Conservation (phyloP, 1,284 basidiomycete species). For the Melampsora americana region DNA sequence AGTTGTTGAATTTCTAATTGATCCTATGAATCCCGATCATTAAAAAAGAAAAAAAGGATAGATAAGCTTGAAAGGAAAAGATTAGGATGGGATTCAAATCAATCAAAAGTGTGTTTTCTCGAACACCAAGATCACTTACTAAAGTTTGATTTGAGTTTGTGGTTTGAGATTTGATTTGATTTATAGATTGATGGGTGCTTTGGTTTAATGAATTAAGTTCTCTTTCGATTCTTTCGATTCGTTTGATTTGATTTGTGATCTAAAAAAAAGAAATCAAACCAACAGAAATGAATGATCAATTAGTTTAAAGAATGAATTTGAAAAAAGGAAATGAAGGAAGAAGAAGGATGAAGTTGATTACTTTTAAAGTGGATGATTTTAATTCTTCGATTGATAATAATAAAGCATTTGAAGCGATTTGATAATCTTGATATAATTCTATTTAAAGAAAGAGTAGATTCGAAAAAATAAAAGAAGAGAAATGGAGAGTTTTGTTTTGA, state of each 20-base stretch:
- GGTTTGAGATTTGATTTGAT: background rate
- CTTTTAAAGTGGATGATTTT: background rate
- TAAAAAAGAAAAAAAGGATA: no score
- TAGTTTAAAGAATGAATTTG: no score
- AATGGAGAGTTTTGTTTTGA: no score
- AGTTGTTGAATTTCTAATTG: background rate
- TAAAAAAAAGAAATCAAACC: background rate
- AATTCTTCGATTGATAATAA: background rate
- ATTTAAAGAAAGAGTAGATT: no score
- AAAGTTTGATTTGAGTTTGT: background rate
- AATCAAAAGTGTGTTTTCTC: no score
- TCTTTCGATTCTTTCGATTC: constrained; percentile 3
- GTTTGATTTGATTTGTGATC: constrained; percentile 5
- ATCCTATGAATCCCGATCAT: background rate
- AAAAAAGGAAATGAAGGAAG: no score
- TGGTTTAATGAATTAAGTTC: background rate
- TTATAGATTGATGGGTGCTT: background rate
- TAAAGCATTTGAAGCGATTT: background rate
- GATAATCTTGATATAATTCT: background rate
- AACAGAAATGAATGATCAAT: no score
- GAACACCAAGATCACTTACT: no score
- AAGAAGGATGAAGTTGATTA: background rate
- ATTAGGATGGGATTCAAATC: no score
- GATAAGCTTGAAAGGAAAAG: no score
- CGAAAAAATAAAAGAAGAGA: no score